Base-by-base conservation (phyloP, 192 early-diverging fungal genomes). In the Backusella psychrophila region DNA sequence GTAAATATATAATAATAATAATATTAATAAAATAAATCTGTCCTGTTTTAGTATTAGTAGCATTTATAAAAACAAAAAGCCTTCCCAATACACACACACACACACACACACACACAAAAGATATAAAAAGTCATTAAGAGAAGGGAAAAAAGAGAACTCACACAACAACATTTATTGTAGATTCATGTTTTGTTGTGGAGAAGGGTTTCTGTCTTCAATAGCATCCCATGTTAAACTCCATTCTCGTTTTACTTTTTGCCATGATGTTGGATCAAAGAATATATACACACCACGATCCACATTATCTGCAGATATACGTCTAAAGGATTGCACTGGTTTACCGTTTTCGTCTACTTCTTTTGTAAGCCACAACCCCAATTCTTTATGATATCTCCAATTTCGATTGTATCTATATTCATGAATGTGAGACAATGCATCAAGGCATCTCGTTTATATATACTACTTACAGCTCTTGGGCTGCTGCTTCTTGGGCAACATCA, bases 191-290 rank as follows among this genome's bases (percentile, higher is more conserved):
- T 63, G 56, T 12, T 63, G 56, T 4, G 56, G 56, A 63, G 56
- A 63, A 26, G 56, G 56, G 26, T 63, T 63, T 68, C 93, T 87
- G 66, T 98, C 97, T 84, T 98, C 98, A 74, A 99, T 83, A 33
- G 91, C 83, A 74, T 98, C 95, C 82, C 93, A 97, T 69, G 91
- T 78, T 1, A 98, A 83, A 72, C 94, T 85, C 80, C 89, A 94
- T 66, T 99, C 97, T 86, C 94, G 93, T 78, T 94, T 94, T 49
- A 96, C 91, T 76, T 91, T 92, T 75, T 92, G 89, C 96, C 96
- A 99, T 66, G 85, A 87, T 21, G 81, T 87, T 11, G 96, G 95
- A 77, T 98, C 98, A 83, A 98, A 99, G 75, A 98, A 96, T 44
- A 96, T 85, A 83, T 93, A 99, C 19, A 90, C 84, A 42, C 96